Evolutionary conservation across 306 rosid species (phyloP).

Genomic region (Rosa rugosa): DNA sequence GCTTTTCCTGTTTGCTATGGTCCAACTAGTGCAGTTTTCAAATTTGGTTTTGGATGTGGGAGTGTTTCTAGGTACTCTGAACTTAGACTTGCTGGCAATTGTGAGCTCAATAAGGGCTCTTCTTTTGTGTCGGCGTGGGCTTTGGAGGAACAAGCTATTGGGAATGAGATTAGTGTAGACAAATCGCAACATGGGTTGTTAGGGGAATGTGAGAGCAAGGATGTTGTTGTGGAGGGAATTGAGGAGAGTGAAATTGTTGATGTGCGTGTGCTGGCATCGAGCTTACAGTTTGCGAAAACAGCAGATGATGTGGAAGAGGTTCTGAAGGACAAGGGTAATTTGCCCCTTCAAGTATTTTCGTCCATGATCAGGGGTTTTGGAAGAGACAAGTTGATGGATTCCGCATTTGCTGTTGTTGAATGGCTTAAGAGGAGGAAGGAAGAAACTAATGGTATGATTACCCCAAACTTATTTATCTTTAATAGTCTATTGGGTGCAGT

Average conservation of each 20-base stretch:
- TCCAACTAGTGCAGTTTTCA: constrained; percentile 25
- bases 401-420: constrained; percentile 65
- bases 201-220: constrained; percentile 32
- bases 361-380: constrained; percentile 80
- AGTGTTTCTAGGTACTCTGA: constrained; percentile 14
- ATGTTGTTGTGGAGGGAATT: constrained; percentile 24
- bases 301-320: constrained; percentile 70
- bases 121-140: constrained; percentile 52
- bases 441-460: constrained; percentile 53
- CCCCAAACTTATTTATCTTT: constrained; percentile 76
- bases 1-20: constrained; percentile 38
- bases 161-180: constrained; percentile 36
- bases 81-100: constrained; percentile 39
- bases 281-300: constrained; percentile 57
- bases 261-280: constrained; percentile 61
- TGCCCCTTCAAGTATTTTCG: constrained; percentile 86
- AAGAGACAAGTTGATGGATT: constrained; percentile 60
- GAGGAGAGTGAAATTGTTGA: constrained; percentile 42
- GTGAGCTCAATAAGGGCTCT: constrained; percentile 40
- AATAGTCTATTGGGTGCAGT: constrained; percentile 78
- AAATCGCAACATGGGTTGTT: constrained; percentile 18
- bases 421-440: constrained; percentile 80
- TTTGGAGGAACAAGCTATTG: constrained; percentile 48
- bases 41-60: constrained; percentile 47
- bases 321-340: constrained; percentile 64